Base-by-base conservation (phyloP, 805 yeast genomes). In the Yamadazyma scolyti region DNA sequence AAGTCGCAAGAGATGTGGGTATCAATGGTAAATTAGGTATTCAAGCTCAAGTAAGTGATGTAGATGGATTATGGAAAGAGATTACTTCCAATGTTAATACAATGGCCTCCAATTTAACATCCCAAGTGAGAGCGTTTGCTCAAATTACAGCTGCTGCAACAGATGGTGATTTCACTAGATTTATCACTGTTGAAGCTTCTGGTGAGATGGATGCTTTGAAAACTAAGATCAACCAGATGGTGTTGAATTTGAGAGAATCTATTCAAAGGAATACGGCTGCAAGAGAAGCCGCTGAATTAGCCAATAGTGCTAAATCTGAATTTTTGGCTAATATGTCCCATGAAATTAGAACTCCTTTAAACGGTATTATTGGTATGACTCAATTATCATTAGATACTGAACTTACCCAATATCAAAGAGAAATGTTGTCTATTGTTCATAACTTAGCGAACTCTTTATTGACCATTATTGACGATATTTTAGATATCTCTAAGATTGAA, bases 81-180 rank as follows among this genome's bases (percentile, higher is more conserved):
- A 86, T 86, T 49, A 86, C 94, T 16, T 83, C 93, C 12, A 86
- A 86, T 58, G 96, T 86, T 43, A 86, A 86, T 52, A 85, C 90
- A 15, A 86, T 86, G 96, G 95, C 96, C 31, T 79, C 90, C n/a
- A 86, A 86, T 54, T 73, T 86, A 54, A 86, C 96, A 0, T 81
- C 94, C 1, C 96, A 86, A 62, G 95, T 86, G 50, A 75, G 95
- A 58, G 95, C 95, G 0, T 86, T 86, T 64, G 95, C 94, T 22
- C 94, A 86, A 54, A 86, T 86, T 48, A 86, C 96, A 0, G 95
- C 93, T 16, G 93, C 96, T 17, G 95, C 95, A 9, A 85, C 95
- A 2, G 95, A 86, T 59, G 95, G 95, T 52, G 95, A 86, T 54
- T 86, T 86, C 58, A 86, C 95, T 0, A 71, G 90, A 42, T 82